These are phyloP conservation scores for Thermomyces lanuginosus DNA, from an alignment of 2,329 filamentous ascomycete genomes.

Conservation along the genomic window DNA sequence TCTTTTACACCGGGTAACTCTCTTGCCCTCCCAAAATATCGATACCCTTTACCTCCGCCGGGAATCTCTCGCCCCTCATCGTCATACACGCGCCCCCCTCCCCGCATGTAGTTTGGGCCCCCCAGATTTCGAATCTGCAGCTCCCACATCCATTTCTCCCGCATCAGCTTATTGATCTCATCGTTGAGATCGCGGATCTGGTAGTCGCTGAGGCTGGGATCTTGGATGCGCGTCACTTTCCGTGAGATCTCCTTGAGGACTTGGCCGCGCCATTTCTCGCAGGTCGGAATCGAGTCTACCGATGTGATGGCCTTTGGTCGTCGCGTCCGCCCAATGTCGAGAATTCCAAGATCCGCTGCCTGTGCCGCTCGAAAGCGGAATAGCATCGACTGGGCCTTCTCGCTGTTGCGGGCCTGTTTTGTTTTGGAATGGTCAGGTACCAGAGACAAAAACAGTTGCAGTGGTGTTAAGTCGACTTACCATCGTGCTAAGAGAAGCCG, in stretches of 20 bases:
- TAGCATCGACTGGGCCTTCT: slow-evolving; percentile 99
- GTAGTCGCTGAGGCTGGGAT: slow-evolving; percentile 78
- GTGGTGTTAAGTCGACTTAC: background rate
- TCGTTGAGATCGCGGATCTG: slow-evolving; percentile 97
- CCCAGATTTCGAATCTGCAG: slow-evolving; percentile 86
- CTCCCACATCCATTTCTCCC: slow-evolving; percentile 99
- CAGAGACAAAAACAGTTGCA: slow-evolving; percentile 1
- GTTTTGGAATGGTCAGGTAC: background rate
- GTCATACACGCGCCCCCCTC: slow-evolving; percentile 53
- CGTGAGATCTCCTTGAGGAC: slow-evolving; percentile 93
- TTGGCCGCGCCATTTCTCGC: slow-evolving; percentile 97
- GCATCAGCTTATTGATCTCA: slow-evolving; percentile 98
- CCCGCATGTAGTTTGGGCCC: slow-evolving; percentile 92
- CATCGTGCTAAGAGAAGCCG: slow-evolving; percentile 2
- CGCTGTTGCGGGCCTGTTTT: slow-evolving; percentile 73
- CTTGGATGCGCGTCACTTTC: slow-evolving; percentile 93
- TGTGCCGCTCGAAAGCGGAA: slow-evolving; percentile 98
- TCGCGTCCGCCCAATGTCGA: slow-evolving; percentile 77
- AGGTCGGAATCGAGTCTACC: slow-evolving; percentile 64
- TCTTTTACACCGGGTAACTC: slow-evolving; percentile 94
- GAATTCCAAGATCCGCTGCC: slow-evolving; percentile 87
- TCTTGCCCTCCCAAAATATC: slow-evolving; percentile 79
- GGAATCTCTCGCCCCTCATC: slow-evolving; percentile 55
- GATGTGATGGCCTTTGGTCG: slow-evolving; percentile 84
- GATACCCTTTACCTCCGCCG: slow-evolving; percentile 70